Percentiles rank a stretch among this genome's conserved stretches.
These are phyloP conservation scores for Xylariales sp. DNA, from an alignment of 2,329 filamentous ascomycete genomes.

Conservation along the genomic window DNA sequence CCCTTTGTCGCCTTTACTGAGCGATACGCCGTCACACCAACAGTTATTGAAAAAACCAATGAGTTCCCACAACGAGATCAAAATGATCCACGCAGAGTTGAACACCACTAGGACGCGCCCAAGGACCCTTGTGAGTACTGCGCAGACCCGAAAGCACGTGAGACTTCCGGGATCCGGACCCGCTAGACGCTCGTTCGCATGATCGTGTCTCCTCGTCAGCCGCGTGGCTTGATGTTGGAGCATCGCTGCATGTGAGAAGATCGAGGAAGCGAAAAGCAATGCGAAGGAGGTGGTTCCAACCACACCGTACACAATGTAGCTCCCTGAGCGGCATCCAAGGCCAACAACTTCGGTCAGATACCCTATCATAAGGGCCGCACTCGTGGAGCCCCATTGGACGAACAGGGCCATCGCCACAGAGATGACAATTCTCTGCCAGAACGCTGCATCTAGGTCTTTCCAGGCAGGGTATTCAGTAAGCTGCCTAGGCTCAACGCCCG, in stretches of 20 bases:
- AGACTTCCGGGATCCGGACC: background rate
- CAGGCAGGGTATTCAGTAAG: conserved; percentile 12
- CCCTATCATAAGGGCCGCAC: conserved; percentile 13
- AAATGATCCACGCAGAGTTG: conserved; percentile 14
- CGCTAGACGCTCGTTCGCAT: background rate
- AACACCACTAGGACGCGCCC: conserved; percentile 11
- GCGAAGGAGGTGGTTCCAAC: conserved; percentile 10
- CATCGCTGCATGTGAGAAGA: conserved; percentile 15
- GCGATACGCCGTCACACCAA: conserved; percentile 14
- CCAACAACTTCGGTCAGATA: conserved; percentile 15
- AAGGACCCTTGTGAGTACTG: conserved; percentile 10
- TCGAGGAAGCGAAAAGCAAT: conserved; percentile 13
- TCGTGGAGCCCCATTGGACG: conserved; percentile 16
- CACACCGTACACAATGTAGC: conserved; percentile 14
- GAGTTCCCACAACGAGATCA: conserved; percentile 16
- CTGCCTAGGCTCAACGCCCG: conserved; percentile 5
- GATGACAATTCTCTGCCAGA: conserved; percentile 13
- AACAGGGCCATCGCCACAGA: conserved; percentile 9
- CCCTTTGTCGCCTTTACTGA: conserved; percentile 11
- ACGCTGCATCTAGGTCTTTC: conserved; percentile 12
- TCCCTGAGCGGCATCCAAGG: conserved; percentile 16
- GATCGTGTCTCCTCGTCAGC: background rate
- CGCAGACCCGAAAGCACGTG: conserved; percentile 9
- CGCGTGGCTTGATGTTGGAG: conserved; percentile 9
- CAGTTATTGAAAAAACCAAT: conserved; percentile 19